Percentiles rank a stretch among this genome's conserved stretches.
Evolutionary conservation across 805 yeast genomes (phyloP).

Genomic region (Wickerhamomyces chambardii): DNA sequence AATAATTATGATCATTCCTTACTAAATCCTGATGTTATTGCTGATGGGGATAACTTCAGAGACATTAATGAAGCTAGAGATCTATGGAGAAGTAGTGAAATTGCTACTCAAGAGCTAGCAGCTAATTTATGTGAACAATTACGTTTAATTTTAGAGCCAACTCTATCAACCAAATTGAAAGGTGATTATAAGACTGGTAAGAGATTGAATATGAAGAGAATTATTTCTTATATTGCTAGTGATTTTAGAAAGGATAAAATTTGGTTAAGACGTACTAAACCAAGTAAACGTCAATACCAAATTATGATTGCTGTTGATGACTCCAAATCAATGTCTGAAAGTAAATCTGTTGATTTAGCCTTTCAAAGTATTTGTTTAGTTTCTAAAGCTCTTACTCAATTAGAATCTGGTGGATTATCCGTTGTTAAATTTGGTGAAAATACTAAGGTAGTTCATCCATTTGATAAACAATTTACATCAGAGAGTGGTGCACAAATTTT

Average conservation of each 20-base stretch:
- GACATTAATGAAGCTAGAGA: constrained; percentile 58
- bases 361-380: constrained; percentile 92
- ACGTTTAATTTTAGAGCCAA: constrained; percentile 89
- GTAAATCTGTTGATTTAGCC: constrained; percentile 83
- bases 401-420: constrained; percentile 90
- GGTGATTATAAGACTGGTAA: constrained; percentile 99
- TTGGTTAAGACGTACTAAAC: constrained; percentile 96
- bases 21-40: constrained; percentile 14
- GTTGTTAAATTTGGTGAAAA: constrained; percentile 86
- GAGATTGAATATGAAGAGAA: constrained; percentile 92
- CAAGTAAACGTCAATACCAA: constrained; percentile 95
- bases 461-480: constrained; percentile 74
- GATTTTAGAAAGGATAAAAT: constrained; percentile 96
- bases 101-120: constrained; percentile 81
- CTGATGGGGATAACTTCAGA: constrained; percentile 29
- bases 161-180: constrained; percentile 85
- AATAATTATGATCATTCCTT: constrained; percentile 13
- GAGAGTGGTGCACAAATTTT: constrained; percentile 80
- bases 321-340: constrained; percentile 95
- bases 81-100: constrained; percentile 77
- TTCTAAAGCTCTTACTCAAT: constrained; percentile 84
- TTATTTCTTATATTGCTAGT: constrained; percentile 95
- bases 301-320: constrained; percentile 97
- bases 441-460: constrained; percentile 80
- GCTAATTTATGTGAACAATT: constrained; percentile 87